Percentiles rank a stretch among this genome's conserved stretches.
Evolutionary conservation across 2,329 filamentous ascomycete species (phyloP).

Genomic region (Pseudocercospora pini-densiflorae): DNA sequence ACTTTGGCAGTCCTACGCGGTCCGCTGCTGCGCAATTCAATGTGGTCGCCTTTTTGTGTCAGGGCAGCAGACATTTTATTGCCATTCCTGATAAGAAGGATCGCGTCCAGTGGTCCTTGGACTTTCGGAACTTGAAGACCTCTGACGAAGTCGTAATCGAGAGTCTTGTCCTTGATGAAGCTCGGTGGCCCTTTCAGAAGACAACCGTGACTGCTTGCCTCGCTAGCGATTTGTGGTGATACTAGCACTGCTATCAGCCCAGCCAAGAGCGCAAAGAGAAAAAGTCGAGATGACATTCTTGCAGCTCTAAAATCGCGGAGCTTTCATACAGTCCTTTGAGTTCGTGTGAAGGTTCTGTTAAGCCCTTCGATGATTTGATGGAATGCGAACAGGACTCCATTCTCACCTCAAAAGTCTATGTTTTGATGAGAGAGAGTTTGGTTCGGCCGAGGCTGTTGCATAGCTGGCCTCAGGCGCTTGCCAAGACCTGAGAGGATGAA

Average conservation of each 20-base stretch:
- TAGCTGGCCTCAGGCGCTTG: background rate
- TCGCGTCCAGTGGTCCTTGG: constrained; percentile 17
- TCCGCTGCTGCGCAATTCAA: constrained; percentile 16
- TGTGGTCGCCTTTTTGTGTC: constrained; percentile 13
- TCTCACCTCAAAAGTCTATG: background rate
- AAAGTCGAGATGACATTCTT: constrained; percentile 14
- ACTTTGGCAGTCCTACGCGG: constrained; percentile 11
- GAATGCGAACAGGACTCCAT: background rate
- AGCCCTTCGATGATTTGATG: background rate
- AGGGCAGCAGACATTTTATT: constrained; percentile 18
- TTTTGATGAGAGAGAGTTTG: background rate
- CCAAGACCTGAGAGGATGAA: background rate
- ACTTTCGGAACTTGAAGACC: constrained; percentile 6
- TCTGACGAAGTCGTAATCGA: constrained; percentile 20
- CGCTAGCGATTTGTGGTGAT: constrained; percentile 18
- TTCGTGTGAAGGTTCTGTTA: background rate
- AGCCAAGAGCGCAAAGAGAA: constrained; percentile 10
- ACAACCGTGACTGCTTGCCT: background rate
- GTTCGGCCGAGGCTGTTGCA: background rate
- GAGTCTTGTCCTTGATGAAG: constrained; percentile 14
- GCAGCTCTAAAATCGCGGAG: background rate
- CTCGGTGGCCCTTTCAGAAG: constrained; percentile 10
- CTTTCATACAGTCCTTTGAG: background rate
- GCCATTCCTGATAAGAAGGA: constrained; percentile 14
- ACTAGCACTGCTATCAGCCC: constrained; percentile 12